phyloP scores from a whole-genome alignment of 805 yeast species.

The Metschnikowia vanudenii region DNA sequence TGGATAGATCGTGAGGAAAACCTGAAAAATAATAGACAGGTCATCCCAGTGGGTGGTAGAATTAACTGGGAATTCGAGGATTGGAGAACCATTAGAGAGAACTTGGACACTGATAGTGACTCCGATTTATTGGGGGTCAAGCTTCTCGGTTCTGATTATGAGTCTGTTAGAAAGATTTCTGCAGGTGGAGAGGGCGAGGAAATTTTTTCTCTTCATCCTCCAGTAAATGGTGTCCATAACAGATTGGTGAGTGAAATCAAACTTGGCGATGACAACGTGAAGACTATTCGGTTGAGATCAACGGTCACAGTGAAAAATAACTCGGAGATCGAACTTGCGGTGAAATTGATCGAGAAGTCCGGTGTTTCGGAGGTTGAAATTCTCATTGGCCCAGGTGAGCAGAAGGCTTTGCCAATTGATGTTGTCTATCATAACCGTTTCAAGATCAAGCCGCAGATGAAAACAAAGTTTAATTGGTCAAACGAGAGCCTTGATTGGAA shows the following conservation, averaged over 20 bases:
- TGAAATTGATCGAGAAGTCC: conserved; percentile 42
- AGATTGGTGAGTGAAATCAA: conserved; percentile 70
- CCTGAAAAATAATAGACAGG: conserved; percentile 27
- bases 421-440: conserved; percentile 58
- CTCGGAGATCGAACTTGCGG: conserved; percentile 54
- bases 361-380: conserved; percentile 23
- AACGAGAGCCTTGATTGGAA: conserved; percentile 63
- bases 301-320: conserved; percentile 67
- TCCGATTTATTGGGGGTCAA: conserved; percentile 64
- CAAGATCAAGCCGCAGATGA: conserved; percentile 59
- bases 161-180: conserved; percentile 53
- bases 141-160: conserved; percentile 55
- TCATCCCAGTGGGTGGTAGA: conserved; percentile 47
- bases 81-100: conserved; percentile 85
- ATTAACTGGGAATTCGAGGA: conserved; percentile 92
- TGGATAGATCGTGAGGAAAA: conserved; percentile 61
- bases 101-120: conserved; percentile 61
- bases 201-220: conserved; percentile 63
- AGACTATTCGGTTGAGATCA: conserved; percentile 74
- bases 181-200: conserved; percentile 84
- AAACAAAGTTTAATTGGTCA: conserved; percentile 68
- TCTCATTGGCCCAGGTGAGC: conserved; percentile 52
- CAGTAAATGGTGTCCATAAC: conserved; percentile 61
- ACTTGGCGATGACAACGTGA: conserved; percentile 74
- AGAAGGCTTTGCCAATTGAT: conserved; percentile 72